Evolutionary conservation across 352 stramenopile genomes (phyloP).

Genomic region (Plasmopara halstedii): DNA sequence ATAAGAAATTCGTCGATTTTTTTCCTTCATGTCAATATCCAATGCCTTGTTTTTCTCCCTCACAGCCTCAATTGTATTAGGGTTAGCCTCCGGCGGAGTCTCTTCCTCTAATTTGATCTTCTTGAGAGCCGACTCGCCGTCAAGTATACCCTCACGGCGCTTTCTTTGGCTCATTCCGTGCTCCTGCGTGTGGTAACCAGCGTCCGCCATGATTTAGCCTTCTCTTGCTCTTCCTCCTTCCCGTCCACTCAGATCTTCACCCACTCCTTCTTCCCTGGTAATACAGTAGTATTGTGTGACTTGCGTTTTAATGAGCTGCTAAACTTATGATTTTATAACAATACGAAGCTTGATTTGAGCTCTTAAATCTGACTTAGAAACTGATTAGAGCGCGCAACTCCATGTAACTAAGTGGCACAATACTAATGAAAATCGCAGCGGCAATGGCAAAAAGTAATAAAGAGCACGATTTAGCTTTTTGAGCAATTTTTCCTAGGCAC

Average conservation of each 20-base stretch:
- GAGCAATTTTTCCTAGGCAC: constrained; percentile 26
- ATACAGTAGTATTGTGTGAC: constrained; percentile 12
- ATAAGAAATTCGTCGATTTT: constrained; percentile 72
- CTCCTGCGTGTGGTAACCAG: constrained; percentile 9
- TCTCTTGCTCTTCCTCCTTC: constrained; percentile 2
- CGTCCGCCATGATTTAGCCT: constrained; percentile 22
- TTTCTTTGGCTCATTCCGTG: constrained; percentile 34
- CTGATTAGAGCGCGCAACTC: constrained; percentile 14
- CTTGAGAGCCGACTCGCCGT: constrained; percentile 28
- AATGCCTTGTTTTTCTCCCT: constrained; percentile 67
- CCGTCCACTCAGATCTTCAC: constrained; percentile 20
- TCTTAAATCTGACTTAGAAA: constrained; percentile 15
- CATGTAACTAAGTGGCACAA: constrained; percentile 24
- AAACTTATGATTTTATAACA: constrained; percentile 11
- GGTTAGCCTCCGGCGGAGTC: constrained; percentile 57
- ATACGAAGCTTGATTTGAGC: constrained; percentile 15
- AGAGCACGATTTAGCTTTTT: constrained; percentile 27
- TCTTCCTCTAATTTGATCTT: constrained; percentile 64
- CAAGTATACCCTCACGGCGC: constrained; percentile 23
- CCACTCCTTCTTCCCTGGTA: constrained; percentile 5
- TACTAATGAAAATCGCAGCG: constrained; percentile 24
- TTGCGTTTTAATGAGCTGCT: constrained; percentile 2
- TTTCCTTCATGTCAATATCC: constrained; percentile 69
- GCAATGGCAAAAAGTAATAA: constrained; percentile 26
- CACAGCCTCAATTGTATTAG: constrained; percentile 68